These are phyloP conservation scores for Bretschneidera sinensis DNA, from an alignment of 345 rosid genomes.

Conservation along the genomic window DNA sequence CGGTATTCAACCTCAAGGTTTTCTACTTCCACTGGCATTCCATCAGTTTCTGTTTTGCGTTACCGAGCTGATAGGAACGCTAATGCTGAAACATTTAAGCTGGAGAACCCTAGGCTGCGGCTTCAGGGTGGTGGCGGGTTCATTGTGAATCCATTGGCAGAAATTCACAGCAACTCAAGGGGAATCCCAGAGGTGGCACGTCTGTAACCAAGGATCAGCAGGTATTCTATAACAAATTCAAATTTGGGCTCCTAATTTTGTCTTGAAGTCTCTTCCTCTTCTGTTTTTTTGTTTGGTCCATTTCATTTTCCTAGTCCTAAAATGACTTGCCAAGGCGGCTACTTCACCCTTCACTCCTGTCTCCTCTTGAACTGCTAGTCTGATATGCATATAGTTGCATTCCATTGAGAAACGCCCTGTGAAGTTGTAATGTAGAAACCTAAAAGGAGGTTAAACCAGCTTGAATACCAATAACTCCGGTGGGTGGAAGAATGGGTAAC, in stretches of 20 bases:
- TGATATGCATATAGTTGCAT: no score
- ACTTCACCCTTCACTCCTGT: background rate
- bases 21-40: slow-evolving; percentile 27
- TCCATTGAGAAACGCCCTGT: no score
- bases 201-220: background rate
- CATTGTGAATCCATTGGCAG: slow-evolving; percentile 87
- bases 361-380: no score
- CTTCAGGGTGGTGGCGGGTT: slow-evolving; percentile 50
- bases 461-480: no score
- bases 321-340: background rate
- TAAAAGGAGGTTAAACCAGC: no score
- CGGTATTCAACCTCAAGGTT: slow-evolving; percentile 38
- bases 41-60: slow-evolving; percentile 22
- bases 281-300: background rate
- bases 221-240: background rate
- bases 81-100: slow-evolving; percentile 28
- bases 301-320: background rate
- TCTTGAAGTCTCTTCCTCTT: no score
- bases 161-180: slow-evolving; percentile 43
- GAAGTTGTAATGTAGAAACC: no score
- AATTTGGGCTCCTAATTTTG: background rate
- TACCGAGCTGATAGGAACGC: slow-evolving; percentile 30
- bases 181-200: slow-evolving; percentile 11
- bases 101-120: slow-evolving; percentile 46
- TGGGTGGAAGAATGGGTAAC: no score